These are phyloP conservation scores for Ophiostoma angusticollis DNA, from an alignment of 2,329 filamentous ascomycete genomes.

Conservation along the genomic window DNA sequence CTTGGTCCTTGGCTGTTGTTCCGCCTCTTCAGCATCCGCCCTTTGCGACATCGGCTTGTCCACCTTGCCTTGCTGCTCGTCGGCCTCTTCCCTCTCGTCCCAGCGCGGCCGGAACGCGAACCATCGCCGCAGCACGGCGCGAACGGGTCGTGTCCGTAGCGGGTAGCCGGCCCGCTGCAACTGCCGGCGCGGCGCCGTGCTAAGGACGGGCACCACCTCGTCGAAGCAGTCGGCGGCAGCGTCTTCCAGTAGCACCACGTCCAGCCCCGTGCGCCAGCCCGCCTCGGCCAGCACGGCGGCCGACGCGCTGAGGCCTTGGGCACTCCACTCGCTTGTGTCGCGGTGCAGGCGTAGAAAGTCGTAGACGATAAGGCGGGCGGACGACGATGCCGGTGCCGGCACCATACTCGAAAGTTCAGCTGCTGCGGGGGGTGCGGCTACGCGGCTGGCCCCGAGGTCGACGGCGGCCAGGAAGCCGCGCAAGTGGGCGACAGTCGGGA, in stretches of 20 bases:
- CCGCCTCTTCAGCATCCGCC: neutral
- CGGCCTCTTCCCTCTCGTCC: neutral
- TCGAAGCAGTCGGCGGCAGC: slow-evolving; percentile 16
- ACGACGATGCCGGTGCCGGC: neutral
- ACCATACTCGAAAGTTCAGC: too few species aligned
- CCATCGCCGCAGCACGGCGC: slow-evolving; percentile 50
- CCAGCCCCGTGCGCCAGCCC: slow-evolving; percentile 32
- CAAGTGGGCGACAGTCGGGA: slow-evolving; percentile 62
- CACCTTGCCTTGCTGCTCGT: slow-evolving; percentile 7
- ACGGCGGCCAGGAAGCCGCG: slow-evolving; percentile 60
- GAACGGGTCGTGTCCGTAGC: slow-evolving; percentile 21
- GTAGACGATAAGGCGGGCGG: slow-evolving; percentile 41
- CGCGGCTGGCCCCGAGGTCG: slow-evolving; percentile 23
- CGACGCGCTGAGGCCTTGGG: slow-evolving; percentile 54
- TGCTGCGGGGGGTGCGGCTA: slow-evolving; percentile 28
- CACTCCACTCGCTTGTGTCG: slow-evolving; percentile 60
- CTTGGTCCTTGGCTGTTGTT: neutral
- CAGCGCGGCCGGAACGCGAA: slow-evolving; percentile 34
- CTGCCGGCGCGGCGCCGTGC: slow-evolving; percentile 23
- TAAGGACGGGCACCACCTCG: slow-evolving; percentile 28
- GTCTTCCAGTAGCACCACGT: slow-evolving; percentile 35
- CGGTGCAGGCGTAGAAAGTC: slow-evolving; percentile 53
- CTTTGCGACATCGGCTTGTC: too few species aligned
- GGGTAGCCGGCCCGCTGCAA: slow-evolving; percentile 12
- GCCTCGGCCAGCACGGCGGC: slow-evolving; percentile 51